A percentile compares a stretch with the other conserved stretches of the same genome.
phyloP scores from a whole-genome alignment of 495 filamentous ascomycete species.

The Xylaria venustula region DNA sequence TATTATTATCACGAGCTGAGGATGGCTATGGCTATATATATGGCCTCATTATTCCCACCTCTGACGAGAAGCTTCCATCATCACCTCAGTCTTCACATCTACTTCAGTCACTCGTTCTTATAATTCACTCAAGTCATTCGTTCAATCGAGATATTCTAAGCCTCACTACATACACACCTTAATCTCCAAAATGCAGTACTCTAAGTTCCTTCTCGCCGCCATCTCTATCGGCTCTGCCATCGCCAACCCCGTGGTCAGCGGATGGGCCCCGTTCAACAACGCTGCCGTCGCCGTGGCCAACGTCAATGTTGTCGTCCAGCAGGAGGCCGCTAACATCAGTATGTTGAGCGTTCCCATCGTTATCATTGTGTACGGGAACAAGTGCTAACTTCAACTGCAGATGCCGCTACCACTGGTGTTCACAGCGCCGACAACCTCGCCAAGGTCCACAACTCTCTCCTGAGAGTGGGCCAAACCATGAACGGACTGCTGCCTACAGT shows the following conservation, averaged over 20 bases:
- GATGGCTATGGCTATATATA: conserved; percentile 1
- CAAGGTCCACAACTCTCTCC: conserved; percentile 21
- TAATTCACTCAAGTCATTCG: conserved; percentile 16
- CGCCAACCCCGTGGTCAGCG: conserved; percentile 16
- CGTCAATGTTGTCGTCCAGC: conserved; percentile 15
- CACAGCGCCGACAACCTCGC: conserved; percentile 7
- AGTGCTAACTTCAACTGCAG: not conserved
- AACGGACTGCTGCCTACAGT: conserved; percentile 17
- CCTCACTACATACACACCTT: conserved; percentile 1
- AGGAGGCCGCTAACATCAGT: conserved; percentile 16
- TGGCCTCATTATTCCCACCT: not conserved
- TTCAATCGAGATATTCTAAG: not conserved
- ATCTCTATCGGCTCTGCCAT: conserved; percentile 31
- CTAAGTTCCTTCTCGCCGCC: conserved; percentile 25
- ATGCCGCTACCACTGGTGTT: not conserved
- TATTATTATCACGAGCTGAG: not conserved
- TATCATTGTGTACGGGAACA: too few species aligned
- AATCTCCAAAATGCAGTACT: conserved; percentile 28
- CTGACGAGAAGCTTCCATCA: not conserved
- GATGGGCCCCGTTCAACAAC: conserved; percentile 12
- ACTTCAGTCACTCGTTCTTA: conserved; percentile 1
- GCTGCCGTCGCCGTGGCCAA: conserved; percentile 9
- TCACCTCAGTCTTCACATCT: not conserved
- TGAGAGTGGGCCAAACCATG: conserved; percentile 15
- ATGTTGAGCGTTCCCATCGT: not conserved